Evolutionary conservation across 805 yeast species (phyloP), one percentile per base, ranked within the genome.

Genomic region (Kodamaea sagamina): DNA sequence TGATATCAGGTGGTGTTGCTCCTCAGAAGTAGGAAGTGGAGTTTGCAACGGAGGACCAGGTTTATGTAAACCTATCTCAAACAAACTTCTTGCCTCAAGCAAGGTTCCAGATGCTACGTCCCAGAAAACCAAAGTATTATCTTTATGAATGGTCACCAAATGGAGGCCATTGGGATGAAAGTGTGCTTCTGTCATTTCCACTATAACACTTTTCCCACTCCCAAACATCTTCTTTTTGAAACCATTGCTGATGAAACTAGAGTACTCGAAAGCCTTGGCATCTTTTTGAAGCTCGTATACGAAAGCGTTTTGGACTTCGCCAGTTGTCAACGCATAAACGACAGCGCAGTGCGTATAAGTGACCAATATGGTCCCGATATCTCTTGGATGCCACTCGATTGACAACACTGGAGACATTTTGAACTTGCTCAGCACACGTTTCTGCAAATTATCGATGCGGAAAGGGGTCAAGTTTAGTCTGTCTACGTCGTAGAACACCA

Each of bases 121-220:
- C 97, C 98, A 93, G 57, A 93, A 93, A 1, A 81, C 96, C 27
- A 93, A 55, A 0, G 95, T 78, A 42, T 92, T 92, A 56, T 90
- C 96, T 16, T 71, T 81, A 61, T 92, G 95, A 2, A 81, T 75
- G 0, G 96, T 83, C 15, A 86, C 74, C 3, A 88, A 66, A 58
- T 90, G 95, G 35, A 89, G 74, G 0, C 98, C 97, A 57, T 89
- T 89, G 2, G 99, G 99, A 62, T 92, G 97, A 79, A 87, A 93
- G 25, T 79, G 69, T 0, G 96, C 82, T 39, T 81, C 75, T 4
- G 43, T 49, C 19, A 70, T 32, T 36, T 61, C 67, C 5, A 62
- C 55, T 3, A 62, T 47, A 4, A 70, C 60, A 16, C 60, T 68
- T 40, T 66, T 68, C 3, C 65, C 57, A 8, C 62, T 56, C 3